Conservation (phyloP, 2,329 filamentous ascomycete genomes). For the Penicillium hordei region DNA sequence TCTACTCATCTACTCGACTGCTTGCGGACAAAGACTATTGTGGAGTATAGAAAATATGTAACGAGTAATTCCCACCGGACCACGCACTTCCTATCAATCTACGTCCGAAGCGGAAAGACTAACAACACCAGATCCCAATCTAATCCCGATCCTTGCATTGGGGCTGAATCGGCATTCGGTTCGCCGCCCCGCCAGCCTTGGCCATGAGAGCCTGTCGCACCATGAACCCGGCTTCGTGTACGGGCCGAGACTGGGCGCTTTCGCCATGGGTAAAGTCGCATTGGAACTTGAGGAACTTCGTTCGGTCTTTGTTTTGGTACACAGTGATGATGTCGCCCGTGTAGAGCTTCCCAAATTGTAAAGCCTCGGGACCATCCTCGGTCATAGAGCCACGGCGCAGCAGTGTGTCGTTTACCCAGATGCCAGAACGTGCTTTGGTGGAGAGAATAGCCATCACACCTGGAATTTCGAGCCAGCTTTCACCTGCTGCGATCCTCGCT, state of each 20-base stretch:
- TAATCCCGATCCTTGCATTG: constrained; percentile 13
- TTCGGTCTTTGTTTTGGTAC: constrained; percentile 53
- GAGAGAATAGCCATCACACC: constrained; percentile 70
- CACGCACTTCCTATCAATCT: constrained; percentile 19
- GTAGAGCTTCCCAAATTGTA: constrained; percentile 66
- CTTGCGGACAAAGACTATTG: constrained; percentile 22
- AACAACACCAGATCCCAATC: background rate
- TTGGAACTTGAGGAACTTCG: constrained; percentile 43
- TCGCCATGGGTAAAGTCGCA: constrained; percentile 50
- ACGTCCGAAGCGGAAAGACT: constrained; percentile 14
- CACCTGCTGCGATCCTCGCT: constrained; percentile 55
- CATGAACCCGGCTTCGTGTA: constrained; percentile 42
- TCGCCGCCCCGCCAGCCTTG: constrained; percentile 27
- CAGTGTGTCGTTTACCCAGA: constrained; percentile 71
- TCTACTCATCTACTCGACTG: constrained; percentile 2
- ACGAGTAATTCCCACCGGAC: constrained; percentile 8
- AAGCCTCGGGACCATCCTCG: constrained; percentile 51
- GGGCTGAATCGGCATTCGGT: constrained; percentile 26
- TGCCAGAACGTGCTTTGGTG: constrained; percentile 74
- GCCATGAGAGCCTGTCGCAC: constrained; percentile 40
- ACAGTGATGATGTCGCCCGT: constrained; percentile 75
- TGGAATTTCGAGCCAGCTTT: constrained; percentile 54
- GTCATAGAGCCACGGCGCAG: constrained; percentile 59
- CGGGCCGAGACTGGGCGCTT: constrained; percentile 44
- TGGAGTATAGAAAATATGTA: background rate